Evolutionary conservation across 345 rosid species (phyloP).

Genomic region (Camelina hispida): DNA sequence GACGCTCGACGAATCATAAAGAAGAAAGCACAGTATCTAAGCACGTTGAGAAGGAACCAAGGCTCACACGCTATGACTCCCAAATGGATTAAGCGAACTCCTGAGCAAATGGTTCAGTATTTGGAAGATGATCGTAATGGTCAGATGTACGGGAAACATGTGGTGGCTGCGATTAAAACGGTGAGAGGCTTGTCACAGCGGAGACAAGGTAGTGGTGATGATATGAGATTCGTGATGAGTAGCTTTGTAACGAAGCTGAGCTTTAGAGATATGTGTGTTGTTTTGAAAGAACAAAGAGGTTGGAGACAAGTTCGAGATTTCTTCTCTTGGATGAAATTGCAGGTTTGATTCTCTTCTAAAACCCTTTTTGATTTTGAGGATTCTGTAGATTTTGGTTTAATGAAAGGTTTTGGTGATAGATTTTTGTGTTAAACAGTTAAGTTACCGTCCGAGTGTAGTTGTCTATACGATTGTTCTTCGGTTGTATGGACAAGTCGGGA

Average conservation of each 20-base stretch:
- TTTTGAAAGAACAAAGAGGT: conserved; percentile 79
- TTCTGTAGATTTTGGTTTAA: conserved; percentile 27
- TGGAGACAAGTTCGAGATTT: conserved; percentile 87
- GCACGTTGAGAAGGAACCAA: conserved; percentile 75
- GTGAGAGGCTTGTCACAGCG: conserved; percentile 62
- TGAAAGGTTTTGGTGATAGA: conserved; percentile 45
- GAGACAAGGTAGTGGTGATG: conserved; percentile 48
- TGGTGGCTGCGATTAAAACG: conserved; percentile 78
- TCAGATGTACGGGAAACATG: conserved; percentile 80
- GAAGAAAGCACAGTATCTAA: conserved; percentile 69
- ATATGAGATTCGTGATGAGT: conserved; percentile 74
- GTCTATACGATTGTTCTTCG: conserved; percentile 82
- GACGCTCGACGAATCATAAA: conserved; percentile 85
- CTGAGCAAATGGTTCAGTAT: conserved; percentile 90
- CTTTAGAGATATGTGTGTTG: conserved; percentile 92
- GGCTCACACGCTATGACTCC: conserved; percentile 77
- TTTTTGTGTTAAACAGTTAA: conserved; percentile 66
- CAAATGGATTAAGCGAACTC: conserved; percentile 83
- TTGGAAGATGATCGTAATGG: conserved; percentile 78
- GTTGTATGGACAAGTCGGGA: conserved; percentile 83
- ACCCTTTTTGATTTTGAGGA: not conserved
- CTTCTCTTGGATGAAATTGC: conserved; percentile 95
- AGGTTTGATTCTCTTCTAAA: conserved; percentile 46
- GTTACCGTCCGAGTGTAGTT: conserved; percentile 76
- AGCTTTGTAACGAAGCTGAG: conserved; percentile 79